Conservation (phyloP, 192 early-diverging fungal genomes). For the Funneliformis mosseae region DNA sequence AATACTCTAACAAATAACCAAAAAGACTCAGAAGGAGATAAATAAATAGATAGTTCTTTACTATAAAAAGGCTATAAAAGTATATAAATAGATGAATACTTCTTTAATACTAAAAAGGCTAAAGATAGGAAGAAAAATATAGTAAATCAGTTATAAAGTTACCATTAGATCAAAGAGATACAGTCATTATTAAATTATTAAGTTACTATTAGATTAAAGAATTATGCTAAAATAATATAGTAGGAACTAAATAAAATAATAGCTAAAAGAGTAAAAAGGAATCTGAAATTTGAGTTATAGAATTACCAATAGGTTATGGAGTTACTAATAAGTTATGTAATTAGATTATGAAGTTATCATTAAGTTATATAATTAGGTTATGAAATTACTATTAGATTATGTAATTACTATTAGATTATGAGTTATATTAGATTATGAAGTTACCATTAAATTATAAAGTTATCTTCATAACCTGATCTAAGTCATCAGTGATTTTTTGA, state of each 20-base stretch:
- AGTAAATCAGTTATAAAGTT: no score
- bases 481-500: background rate
- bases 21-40: background rate
- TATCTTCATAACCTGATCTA: slow-evolving; percentile 7
- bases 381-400: no score
- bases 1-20: background rate
- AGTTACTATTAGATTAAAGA: no score
- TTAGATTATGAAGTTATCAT: no score
- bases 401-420: no score
- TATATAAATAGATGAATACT: background rate
- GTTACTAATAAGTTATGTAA: background rate
- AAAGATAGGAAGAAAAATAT: no score
- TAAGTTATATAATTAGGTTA: no score
- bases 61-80: background rate
- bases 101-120: background rate
- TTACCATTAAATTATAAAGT: background rate
- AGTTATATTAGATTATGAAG: slow-evolving; percentile 6
- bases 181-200: background rate
- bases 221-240: no score
- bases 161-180: background rate
- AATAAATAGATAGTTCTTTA: no score
- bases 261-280: background rate
- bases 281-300: background rate
- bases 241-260: background rate
- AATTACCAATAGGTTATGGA: slow-evolving; percentile 1